Base-by-base conservation (phyloP, 306 rosid genomes). In the Comarum palustre region DNA sequence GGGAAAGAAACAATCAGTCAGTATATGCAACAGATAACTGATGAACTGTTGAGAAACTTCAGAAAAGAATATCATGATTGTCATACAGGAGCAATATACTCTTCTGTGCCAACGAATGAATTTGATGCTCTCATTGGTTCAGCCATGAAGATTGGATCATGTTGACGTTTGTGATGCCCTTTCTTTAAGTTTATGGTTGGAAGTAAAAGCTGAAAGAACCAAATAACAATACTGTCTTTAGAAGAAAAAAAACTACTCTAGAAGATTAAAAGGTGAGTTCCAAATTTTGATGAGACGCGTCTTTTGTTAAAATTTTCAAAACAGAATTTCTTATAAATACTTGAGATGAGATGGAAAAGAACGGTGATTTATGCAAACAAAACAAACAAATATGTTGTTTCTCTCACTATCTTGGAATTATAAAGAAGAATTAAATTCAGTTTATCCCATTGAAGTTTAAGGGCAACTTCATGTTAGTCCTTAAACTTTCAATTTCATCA, bases 111-210 rank as follows among this genome's bases (percentile, higher is more conserved):
- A 62, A 94, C 99, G 48, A 94, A 94, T 71, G 99, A 94, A 85
- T 94, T 94, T 42, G 99, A 94, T 17, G 99, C 99, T 85, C 96
- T 80, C 96, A 88, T 88, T 6, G 99, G 99, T 85, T 94, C 99
- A n/a, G 97, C 96, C 88, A 91, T 83, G 76, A 94, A 94, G 72
- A 90, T 74, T 54, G 95, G 97, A 80, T 69, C 55, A 57, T 85
- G 87, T 69, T 84, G 97, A 79, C 51, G 15, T 80, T 77, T 91
- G n/a, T 80, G 78, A 20, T 82, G 78, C 74, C 65, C 88, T 73
- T 87, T 94, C 88, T 90, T 89, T 46, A 82, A 91, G 46, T 80
- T 78, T 24, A 55, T 61, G 39, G 52, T 36, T 60, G 92, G 96
- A 77, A 94, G 15, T 71, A 94, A 76, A 78, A 94, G 99, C 99